Conservation (phyloP, 768 basidiomycete species). For the Cantharellus anzutake region DNA sequence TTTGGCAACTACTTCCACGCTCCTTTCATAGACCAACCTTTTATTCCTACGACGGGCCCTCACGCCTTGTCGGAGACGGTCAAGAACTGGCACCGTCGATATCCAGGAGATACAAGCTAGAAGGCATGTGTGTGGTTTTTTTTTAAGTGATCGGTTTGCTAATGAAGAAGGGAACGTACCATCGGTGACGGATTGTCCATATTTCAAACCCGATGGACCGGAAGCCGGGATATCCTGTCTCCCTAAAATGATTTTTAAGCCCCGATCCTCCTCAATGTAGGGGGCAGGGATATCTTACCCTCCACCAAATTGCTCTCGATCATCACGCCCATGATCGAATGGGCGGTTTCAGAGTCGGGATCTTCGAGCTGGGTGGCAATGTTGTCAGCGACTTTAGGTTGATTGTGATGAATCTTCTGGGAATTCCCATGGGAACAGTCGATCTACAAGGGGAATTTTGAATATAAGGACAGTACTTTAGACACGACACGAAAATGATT, state of each 20-base stretch:
- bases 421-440: slow-evolving; percentile 97
- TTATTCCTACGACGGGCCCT: slow-evolving; percentile 32
- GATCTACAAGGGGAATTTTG: slow-evolving; percentile 30
- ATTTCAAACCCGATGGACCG: slow-evolving; percentile 53
- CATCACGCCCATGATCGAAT: slow-evolving; percentile 83
- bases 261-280: neutral
- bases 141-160: slow-evolving; percentile 10
- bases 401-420: slow-evolving; percentile 75
- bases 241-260: slow-evolving; percentile 21
- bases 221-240: slow-evolving; percentile 64
- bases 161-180: slow-evolving; percentile 12
- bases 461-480: neutral
- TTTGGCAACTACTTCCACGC: too few species aligned
- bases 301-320: slow-evolving; percentile 82
- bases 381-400: slow-evolving; percentile 75
- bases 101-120: slow-evolving; percentile 77
- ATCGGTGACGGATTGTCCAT: slow-evolving; percentile 78
- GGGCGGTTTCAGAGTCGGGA: slow-evolving; percentile 39
- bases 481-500: slow-evolving; percentile 1
- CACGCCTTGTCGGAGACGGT: slow-evolving; percentile 77
- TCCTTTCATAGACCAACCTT: too few species aligned
- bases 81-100: slow-evolving; percentile 58
- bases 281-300: slow-evolving; percentile 6
- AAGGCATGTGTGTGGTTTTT: slow-evolving; percentile 1
- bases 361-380: slow-evolving; percentile 57